A percentile compares a stretch with the other conserved stretches of the same genome.
Conservation (phyloP, 2,329 filamentous ascomycete genomes). For the Alternaria rosae region DNA sequence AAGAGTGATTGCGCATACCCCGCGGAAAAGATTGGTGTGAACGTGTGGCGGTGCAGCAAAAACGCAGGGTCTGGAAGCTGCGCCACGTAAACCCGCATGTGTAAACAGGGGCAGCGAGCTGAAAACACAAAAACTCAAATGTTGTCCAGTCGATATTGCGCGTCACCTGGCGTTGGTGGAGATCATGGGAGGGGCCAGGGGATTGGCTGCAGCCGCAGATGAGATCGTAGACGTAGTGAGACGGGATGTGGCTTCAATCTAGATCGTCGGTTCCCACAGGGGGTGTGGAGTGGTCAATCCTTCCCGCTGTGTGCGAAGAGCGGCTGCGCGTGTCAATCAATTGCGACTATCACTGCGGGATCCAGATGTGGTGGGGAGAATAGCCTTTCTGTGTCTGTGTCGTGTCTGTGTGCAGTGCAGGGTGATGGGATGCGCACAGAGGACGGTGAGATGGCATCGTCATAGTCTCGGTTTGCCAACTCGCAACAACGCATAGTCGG, state of each 20-base stretch:
- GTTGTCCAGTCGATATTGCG: neutral
- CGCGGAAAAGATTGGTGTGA: neutral
- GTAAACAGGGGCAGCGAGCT: slow-evolving; percentile 27
- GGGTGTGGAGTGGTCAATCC: slow-evolving; percentile 9
- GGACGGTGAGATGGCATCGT: neutral
- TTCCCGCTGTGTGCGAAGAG: slow-evolving; percentile 3
- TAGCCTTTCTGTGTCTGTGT: neutral
- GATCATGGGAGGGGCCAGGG: slow-evolving; percentile 9
- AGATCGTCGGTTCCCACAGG: slow-evolving; percentile 17
- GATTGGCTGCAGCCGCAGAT: slow-evolving; percentile 16
- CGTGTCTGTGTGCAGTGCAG: neutral
- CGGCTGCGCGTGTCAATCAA: slow-evolving; percentile 10
- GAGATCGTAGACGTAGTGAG: slow-evolving; percentile 8
- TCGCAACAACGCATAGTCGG: slow-evolving; percentile 6
- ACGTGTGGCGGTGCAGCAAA: slow-evolving; percentile 9
- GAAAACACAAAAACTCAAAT: slow-evolving; percentile 17
- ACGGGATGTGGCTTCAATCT: slow-evolving; percentile 23
- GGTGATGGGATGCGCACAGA: neutral
- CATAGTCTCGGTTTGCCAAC: neutral
- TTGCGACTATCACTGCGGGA: neutral
- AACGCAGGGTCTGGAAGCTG: neutral
- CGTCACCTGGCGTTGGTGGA: slow-evolving; percentile 11
- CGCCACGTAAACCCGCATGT: slow-evolving; percentile 19
- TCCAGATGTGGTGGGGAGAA: neutral
- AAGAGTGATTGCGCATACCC: neutral